Conservation (phyloP, 495 filamentous ascomycete genomes). For the Xylona heveae region DNA sequence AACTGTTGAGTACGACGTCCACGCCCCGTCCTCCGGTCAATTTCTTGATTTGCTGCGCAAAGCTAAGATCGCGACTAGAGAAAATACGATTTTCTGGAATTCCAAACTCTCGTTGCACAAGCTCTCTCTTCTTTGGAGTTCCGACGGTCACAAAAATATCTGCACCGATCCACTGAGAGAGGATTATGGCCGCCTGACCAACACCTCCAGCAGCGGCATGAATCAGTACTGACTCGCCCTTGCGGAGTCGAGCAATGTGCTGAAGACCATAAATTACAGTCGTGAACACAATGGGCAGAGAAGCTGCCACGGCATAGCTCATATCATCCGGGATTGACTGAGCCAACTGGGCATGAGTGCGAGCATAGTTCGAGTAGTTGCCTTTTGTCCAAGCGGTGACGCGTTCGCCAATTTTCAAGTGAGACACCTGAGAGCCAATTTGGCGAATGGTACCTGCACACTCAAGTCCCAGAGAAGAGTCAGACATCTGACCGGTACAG, state of each 20-base stretch:
- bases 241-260: too few species aligned
- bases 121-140: conserved; percentile 2
- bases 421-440: neutral
- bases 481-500: conserved; percentile 1
- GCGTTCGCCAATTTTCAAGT: conserved; percentile 1
- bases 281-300: neutral
- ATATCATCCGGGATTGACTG: conserved; percentile 1
- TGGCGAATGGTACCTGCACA: neutral
- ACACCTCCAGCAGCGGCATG: conserved; percentile 13
- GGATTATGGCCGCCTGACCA: conserved; percentile 10
- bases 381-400: conserved; percentile 1
- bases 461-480: conserved; percentile 1
- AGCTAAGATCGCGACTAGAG: conserved; percentile 22
- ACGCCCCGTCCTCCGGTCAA: conserved; percentile 30
- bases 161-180: conserved; percentile 5
- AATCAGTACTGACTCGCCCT: too few species aligned
- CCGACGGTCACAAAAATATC: conserved; percentile 6
- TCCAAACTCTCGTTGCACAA: conserved; percentile 4
- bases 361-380: neutral
- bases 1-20: conserved; percentile 29
- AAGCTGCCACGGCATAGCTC: conserved; percentile 2
- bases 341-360: neutral
- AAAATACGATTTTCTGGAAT: conserved; percentile 27
- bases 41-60: conserved; percentile 19
- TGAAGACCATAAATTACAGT: too few species aligned